Base-by-base conservation (phyloP, 441 rosid genomes). In the Gossypium davidsonii region DNA sequence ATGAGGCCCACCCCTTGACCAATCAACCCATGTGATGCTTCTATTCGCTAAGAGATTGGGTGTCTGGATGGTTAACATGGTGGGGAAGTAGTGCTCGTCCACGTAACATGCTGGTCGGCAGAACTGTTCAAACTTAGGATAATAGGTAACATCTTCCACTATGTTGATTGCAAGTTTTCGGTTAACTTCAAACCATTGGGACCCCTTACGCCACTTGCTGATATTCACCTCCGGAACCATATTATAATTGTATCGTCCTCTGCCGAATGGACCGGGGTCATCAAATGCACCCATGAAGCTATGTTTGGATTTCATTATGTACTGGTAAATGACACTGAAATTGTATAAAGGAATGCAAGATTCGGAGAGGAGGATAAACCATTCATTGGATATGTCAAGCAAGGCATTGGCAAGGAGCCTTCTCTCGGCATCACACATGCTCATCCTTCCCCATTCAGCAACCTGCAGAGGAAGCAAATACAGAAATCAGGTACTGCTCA, bases 1-100 rank as follows among this genome's bases (percentile, higher is more conserved):
- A 81, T 92, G 99, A 56, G 97, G 76, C 0, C 99, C 98, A 0
- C 99, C 99, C 58, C 99, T 84, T 0, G 99, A 91, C 99, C 99
- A 94, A 79, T 94, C 99, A 37, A 88, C 96, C 96, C 96, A 92
- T 0, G 99, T 92, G 58, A 90, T 12, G 85, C 94, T 92, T 77
- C 97, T 79, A 67, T 94, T 94, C 6, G 98, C 99, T 49, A 94
- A 21, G 12, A 70, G 83, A 14, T 66, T 21, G 37, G 91, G 64
- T 23, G 89, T 88, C 82, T 81, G 76, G 12, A 94, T 88, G 10
- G 90, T 86, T 59, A 94, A 79, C 97, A 94, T 88, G 7, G 97
- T 94, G 0, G 97, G 97, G 84, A 94, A 92, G 73, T 88, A 94
- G 81, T 94, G 99, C 80, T 94, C 98, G 58, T 94, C 99, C 0